Conservation (phyloP, 345 rosid genomes). For the Pseudoturritis turrita region DNA sequence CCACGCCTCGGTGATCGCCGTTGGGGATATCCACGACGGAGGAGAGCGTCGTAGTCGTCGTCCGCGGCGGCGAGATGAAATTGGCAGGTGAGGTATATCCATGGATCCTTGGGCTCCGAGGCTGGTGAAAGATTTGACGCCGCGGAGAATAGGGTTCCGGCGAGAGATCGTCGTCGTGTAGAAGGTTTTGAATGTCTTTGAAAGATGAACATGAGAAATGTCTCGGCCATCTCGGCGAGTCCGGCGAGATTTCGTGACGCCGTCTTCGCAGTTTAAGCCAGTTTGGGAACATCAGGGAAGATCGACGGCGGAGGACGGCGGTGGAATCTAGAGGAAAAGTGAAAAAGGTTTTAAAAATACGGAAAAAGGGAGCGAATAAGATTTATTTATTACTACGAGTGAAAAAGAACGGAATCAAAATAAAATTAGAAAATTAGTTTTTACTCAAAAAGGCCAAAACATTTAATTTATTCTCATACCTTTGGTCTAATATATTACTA, state of each 20-base stretch:
- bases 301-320: neutral
- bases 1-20: conserved; percentile 40
- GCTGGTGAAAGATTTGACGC: conserved; percentile 58
- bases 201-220: conserved; percentile 50
- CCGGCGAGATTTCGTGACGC: neutral
- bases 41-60: neutral
- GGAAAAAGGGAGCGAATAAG: neutral
- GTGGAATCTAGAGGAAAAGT: neutral
- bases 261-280: conserved; percentile 36
- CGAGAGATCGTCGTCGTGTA: conserved; percentile 8
- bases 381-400: neutral
- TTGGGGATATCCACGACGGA: conserved; percentile 15
- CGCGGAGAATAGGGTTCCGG: conserved; percentile 26
- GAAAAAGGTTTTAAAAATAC: neutral
- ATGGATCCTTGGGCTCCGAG: conserved; percentile 39
- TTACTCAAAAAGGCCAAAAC: neutral
- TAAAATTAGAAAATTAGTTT: neutral
- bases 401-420: neutral
- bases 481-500: no score
- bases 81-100: conserved; percentile 29
- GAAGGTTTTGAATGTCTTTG: conserved; percentile 45
- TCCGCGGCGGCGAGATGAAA: conserved; percentile 1
- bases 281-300: conserved; percentile 40
- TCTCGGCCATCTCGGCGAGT: conserved; percentile 12
- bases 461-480: neutral